Evolutionary conservation across 305 asterid species (phyloP).

Genomic region (Fraxinus albicans): DNA sequence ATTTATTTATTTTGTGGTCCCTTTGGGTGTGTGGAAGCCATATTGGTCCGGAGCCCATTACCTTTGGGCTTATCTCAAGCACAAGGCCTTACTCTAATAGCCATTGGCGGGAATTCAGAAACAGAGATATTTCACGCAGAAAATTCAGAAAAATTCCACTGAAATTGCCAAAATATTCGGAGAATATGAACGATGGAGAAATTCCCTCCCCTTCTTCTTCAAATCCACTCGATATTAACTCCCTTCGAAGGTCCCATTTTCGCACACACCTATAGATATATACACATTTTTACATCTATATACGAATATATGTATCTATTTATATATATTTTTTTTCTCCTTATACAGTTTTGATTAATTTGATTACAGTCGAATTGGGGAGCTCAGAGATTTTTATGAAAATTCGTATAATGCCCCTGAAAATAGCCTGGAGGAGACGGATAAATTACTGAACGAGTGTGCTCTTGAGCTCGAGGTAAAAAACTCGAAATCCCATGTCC

Average conservation of each 20-base stretch:
- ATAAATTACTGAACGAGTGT: constrained; percentile 36
- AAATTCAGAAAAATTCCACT: not conserved
- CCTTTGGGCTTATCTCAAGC: not conserved
- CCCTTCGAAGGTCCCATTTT: constrained; percentile 47
- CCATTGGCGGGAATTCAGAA: constrained; percentile 37
- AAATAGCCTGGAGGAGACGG: constrained; percentile 34
- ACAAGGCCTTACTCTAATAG: not conserved
- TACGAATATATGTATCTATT: not conserved
- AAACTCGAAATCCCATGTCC: not conserved
- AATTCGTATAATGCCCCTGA: constrained; percentile 16
- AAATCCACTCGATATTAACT: constrained; percentile 30
- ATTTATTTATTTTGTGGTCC: not conserved
- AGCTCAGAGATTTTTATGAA: constrained; percentile 46
- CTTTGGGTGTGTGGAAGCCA: not conserved
- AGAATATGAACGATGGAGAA: constrained; percentile 34
- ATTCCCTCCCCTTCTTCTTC: constrained; percentile 24
- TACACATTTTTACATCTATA: not conserved
- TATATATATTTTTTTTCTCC: not conserved
- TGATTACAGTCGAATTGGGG: constrained; percentile 50
- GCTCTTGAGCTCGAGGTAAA: constrained; percentile 56
- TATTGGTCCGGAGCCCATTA: not conserved
- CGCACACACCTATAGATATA: not conserved
- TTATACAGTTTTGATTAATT: not conserved
- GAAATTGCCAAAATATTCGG: not conserved
- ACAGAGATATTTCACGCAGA: not conserved